Evolutionary conservation across 2,329 filamentous ascomycete species (phyloP).

Genomic region (Helminthosporium solani): DNA sequence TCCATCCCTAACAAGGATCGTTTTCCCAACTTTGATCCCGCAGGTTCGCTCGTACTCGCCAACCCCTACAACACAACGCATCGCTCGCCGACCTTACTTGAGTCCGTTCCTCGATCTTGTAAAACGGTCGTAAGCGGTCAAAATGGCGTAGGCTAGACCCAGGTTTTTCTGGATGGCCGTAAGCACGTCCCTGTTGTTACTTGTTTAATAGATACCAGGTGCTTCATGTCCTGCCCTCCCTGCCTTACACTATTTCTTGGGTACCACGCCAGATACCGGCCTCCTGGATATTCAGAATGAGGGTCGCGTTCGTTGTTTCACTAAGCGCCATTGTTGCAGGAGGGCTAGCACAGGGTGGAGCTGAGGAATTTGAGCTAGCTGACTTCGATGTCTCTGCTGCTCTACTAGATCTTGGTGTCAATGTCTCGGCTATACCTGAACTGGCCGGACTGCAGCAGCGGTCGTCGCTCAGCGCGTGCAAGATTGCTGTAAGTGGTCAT

Average conservation of each 20-base stretch:
- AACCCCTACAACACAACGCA: no score
- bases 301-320: constrained; percentile 6
- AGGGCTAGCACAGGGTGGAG: constrained; percentile 10
- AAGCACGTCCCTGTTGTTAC: background rate
- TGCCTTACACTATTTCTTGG: background rate
- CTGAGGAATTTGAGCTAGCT: constrained; percentile 5
- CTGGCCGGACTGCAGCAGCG: constrained; percentile 5
- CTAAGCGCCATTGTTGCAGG: constrained; percentile 10
- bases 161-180: constrained; percentile 2
- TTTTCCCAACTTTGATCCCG: no score
- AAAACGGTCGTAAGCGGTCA: no score
- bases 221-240: background rate
- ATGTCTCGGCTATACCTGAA: constrained; percentile 11
- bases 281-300: constrained; percentile 8
- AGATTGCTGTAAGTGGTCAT: constrained; percentile 16
- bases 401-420: constrained; percentile 14
- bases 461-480: constrained; percentile 10
- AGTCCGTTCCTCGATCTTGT: no score
- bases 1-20: no score
- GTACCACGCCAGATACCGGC: background rate
- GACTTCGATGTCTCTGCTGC: constrained; percentile 12
- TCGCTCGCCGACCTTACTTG: no score
- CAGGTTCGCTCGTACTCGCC: no score
- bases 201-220: background rate
- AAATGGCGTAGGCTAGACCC: background rate